Evolutionary conservation across 2,329 filamentous ascomycete genomes (phyloP), one percentile per base, ranked within the genome.

Genomic region (Alternaria alternata): DNA sequence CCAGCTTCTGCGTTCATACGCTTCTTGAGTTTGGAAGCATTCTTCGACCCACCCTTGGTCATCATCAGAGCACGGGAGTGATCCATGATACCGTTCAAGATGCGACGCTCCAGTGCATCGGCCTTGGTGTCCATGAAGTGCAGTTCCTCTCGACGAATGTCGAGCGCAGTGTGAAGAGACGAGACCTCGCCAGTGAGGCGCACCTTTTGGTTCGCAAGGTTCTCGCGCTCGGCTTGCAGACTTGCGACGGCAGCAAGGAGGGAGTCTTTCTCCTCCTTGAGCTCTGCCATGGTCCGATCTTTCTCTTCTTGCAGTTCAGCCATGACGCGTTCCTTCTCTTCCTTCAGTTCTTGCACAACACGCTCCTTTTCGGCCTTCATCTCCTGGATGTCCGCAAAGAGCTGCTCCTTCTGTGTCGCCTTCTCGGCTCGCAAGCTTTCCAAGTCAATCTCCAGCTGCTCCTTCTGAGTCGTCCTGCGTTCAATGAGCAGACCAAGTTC

Each of bases 81-180:
- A 70, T 98, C 94, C 81, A 99, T 96, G 64, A 98, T 92, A 26
- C 94, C 94, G 67, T 98, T 94, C 32, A 99, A 82, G 68, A 99
- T 97, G 26, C 95, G 89, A 53, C 94, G 91, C 81, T 99, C 95
- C 24, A 99, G 84, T 4, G 88, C 87, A 76, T 97, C 93, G 3
- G 94, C 95, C 63, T 94, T 91, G 11, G 86, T 83, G 76, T 98
- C 94, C 91, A 99, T 97, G 26, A 91, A 86, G 46, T 92, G 88
- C 60, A 99, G 87, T 80, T 98, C 95, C 68, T 98, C 94, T 44
- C 92, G 91, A 55, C 95, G 91, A 57, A 98, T 89, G 18, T 90
- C 88, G 30, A 98, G 86, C 1, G 95, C 94, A 8, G 93, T 98
- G 76, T 98, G 93, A 2, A 99, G 86, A 8, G 93, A 92, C 5